These are phyloP conservation scores for Gossypium ekmanianum DNA, from an alignment of 345 rosid genomes.

Conservation along the genomic window DNA sequence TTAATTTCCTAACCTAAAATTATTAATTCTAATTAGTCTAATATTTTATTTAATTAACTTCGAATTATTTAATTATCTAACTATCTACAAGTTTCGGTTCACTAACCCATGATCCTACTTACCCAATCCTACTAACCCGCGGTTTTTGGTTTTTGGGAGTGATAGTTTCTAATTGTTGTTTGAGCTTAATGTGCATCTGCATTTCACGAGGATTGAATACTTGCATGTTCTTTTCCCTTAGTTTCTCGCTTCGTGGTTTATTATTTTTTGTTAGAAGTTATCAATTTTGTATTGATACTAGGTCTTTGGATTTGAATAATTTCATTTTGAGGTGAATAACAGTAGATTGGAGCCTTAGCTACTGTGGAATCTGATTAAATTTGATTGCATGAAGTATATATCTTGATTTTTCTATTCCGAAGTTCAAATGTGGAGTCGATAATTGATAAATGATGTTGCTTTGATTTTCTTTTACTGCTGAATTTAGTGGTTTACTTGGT, in stretches of 20 bases:
- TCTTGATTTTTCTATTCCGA: neutral
- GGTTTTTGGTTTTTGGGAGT: too few relatives aligned
- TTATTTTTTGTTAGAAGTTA: neutral
- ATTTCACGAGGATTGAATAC: neutral
- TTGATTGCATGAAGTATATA: neutral
- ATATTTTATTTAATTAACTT: too few relatives aligned
- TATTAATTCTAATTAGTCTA: too few relatives aligned
- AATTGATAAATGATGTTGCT: neutral
- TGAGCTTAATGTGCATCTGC: conserved; percentile 13
- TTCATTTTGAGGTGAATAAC: neutral
- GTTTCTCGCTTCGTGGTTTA: neutral
- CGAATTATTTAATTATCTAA: too few relatives aligned
- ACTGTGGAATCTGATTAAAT: neutral
- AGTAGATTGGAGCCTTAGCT: neutral
- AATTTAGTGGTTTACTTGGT: neutral
- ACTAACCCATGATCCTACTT: too few relatives aligned
- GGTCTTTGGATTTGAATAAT: neutral
- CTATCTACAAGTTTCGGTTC: too few relatives aligned
- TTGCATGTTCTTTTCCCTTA: neutral
- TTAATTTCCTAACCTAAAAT: too few relatives aligned
- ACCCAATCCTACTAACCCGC: too few relatives aligned
- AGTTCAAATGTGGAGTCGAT: neutral
- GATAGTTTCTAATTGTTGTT: neutral
- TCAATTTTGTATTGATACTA: neutral
- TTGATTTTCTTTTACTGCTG: neutral